Evolutionary conservation across 768 basidiomycete genomes (phyloP), one percentile per base, ranked within the genome.

Genomic region (Leccinellum rugosiceps): DNA sequence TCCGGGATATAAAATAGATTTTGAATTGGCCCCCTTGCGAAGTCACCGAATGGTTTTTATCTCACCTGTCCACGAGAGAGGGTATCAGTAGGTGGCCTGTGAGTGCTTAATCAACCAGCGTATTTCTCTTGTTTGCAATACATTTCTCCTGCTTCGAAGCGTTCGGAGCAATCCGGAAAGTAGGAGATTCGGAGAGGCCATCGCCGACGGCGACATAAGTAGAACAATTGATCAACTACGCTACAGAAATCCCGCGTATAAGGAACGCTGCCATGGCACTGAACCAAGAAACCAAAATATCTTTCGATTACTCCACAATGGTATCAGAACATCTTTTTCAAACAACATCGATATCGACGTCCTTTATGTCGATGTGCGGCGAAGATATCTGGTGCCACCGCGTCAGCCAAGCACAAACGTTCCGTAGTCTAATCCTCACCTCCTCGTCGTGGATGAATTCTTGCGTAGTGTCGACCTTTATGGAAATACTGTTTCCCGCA

Each of bases 391-490:
- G 47, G 31, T 26, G 17, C 0, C 19, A 15, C 41, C 34, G 13
- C 11, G 21, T 60, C 44, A 61, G 35, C 34, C 10, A n/a, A 45
- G 30, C 11, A 32, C 25, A 26, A 17, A 23, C 6, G 6, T 21
- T 14, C 14, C 8, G 1, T 35, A 34, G 14, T 19, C 41, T 26
- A 6, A 25, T 23, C n/a, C 70, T 51, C 21, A 71, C 71, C 58
- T 25, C 3, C 25, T 63, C 69, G 58, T 83, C 83, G 32, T 69
- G 76, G 48, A 72, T 66, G 48, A 74, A 76, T 55, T 85, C 84
- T 28, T 82, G 77, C 41, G 76, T 83, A 8, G 84, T 85, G 65
- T 86, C 82, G 55, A 86, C 82, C 71, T 83, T 83, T 72, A 87
- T 85, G 32, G 84, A 82, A 60, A 86, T 82, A 59, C 80, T 80